Conservation (phyloP, 345 rosid species). For the Noccaea caerulescens region DNA sequence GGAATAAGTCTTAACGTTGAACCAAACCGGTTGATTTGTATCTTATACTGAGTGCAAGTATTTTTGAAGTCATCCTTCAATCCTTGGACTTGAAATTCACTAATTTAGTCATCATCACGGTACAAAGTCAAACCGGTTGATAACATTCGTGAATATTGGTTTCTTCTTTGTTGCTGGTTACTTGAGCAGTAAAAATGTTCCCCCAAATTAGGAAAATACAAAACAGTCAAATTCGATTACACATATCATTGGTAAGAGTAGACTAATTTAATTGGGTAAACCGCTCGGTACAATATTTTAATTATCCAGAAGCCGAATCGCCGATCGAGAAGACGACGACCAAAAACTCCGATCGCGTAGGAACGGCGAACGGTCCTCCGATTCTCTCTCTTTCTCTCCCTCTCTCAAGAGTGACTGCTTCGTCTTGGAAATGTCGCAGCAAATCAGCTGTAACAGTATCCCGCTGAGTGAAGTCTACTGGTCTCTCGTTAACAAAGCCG, state of each 20-base stretch:
- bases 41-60: too few relatives aligned
- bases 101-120: too few relatives aligned
- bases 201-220: neutral
- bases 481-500: slow-evolving; percentile 95
- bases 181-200: too few relatives aligned
- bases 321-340: slow-evolving; percentile 39
- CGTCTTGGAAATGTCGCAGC: slow-evolving; percentile 54
- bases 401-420: slow-evolving; percentile 1
- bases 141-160: too few relatives aligned
- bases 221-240: neutral
- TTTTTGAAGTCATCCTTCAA: too few relatives aligned
- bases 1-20: too few relatives aligned
- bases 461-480: slow-evolving; percentile 88
- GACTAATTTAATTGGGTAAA: neutral
- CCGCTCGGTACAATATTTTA: slow-evolving; percentile 34
- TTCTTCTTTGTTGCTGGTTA: too few relatives aligned
- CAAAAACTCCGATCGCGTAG: slow-evolving; percentile 37
- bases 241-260: slow-evolving; percentile 16
- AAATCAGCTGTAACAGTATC: slow-evolving; percentile 48
- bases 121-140: too few relatives aligned
- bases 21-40: too few relatives aligned
- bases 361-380: slow-evolving; percentile 18
- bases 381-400: neutral
- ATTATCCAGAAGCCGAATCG: slow-evolving; percentile 17
- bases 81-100: too few relatives aligned